Conservation (phyloP, 345 rosid species). For the Viola odorata region DNA sequence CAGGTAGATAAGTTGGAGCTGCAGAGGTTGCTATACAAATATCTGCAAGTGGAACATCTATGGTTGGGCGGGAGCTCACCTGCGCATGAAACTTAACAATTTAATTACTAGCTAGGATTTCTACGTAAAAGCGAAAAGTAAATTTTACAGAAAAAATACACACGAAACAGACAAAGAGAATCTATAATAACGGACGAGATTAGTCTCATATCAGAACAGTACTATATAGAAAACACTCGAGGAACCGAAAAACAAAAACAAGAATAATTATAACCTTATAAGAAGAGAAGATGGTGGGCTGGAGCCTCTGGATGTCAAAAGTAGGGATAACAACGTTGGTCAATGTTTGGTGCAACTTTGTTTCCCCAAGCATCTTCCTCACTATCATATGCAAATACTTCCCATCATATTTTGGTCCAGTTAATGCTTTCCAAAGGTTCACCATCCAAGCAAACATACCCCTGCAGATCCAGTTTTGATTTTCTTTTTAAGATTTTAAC, state of each 20-base stretch:
- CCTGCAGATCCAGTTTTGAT: constrained; percentile 21
- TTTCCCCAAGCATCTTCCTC: constrained; percentile 29
- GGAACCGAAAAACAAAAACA: no score
- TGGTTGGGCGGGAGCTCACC: constrained; percentile 23
- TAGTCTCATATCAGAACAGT: neutral
- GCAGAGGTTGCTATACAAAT: constrained; percentile 66
- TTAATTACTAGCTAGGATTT: neutral
- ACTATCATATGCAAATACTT: constrained; percentile 39
- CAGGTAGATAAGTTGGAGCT: constrained; percentile 67
- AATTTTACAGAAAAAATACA: no score
- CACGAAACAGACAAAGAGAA: neutral
- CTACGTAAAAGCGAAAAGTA: no score
- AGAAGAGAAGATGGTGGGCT: constrained; percentile 60
- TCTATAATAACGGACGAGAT: neutral
- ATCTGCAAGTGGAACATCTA: constrained; percentile 55
- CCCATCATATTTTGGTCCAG: constrained; percentile 66
- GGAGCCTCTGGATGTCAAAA: constrained; percentile 63
- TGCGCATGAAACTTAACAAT: constrained; percentile 7
- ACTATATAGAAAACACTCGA: no score
- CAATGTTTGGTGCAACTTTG: constrained; percentile 47
- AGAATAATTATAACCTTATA: constrained; percentile 35
- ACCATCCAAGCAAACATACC: constrained; percentile 25
- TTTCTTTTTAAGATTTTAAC: no score
- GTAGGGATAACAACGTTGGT: constrained; percentile 63
- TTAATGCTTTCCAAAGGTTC: constrained; percentile 36